These are phyloP conservation scores for Metarhizium sp. DNA, from an alignment of 2,329 filamentous ascomycete genomes.

Conservation along the genomic window DNA sequence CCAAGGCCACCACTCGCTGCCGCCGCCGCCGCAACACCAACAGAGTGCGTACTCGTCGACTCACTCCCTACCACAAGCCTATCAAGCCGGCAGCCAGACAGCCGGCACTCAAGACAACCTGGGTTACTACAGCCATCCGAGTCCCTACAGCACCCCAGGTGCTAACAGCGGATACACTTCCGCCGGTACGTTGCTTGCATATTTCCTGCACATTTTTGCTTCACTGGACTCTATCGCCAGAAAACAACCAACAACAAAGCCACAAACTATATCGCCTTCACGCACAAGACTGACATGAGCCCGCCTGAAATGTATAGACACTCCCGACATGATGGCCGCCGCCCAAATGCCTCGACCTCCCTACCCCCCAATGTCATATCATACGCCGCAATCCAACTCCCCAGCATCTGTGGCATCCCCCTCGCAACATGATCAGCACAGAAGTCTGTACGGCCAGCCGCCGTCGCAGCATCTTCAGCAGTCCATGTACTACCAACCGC, in stretches of 20 bases:
- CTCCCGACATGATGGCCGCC: slow-evolving; percentile 59
- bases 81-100: slow-evolving; percentile 57
- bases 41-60: slow-evolving; percentile 58
- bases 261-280: background rate
- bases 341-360: slow-evolving; percentile 61
- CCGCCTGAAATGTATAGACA: slow-evolving; percentile 30
- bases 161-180: slow-evolving; percentile 77
- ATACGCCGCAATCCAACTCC: slow-evolving; percentile 91
- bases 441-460: slow-evolving; percentile 75
- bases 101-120: slow-evolving; percentile 55
- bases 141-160: slow-evolving; percentile 75
- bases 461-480: slow-evolving; percentile 69
- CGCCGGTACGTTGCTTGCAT: slow-evolving; percentile 54
- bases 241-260: background rate
- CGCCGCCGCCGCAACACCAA: slow-evolving; percentile 42
- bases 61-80: slow-evolving; percentile 56
- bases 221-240: too few species aligned
- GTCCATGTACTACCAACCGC: slow-evolving; percentile 66
- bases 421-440: slow-evolving; percentile 80
- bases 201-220: background rate
- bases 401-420: slow-evolving; percentile 88
- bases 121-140: slow-evolving; percentile 69
- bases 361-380: slow-evolving; percentile 83
- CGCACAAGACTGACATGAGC: slow-evolving; percentile 10
- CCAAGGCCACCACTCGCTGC: slow-evolving; percentile 15